Base-by-base conservation (phyloP, 2,329 filamentous ascomycete genomes). In the Alternaria hordeiaustralica region DNA sequence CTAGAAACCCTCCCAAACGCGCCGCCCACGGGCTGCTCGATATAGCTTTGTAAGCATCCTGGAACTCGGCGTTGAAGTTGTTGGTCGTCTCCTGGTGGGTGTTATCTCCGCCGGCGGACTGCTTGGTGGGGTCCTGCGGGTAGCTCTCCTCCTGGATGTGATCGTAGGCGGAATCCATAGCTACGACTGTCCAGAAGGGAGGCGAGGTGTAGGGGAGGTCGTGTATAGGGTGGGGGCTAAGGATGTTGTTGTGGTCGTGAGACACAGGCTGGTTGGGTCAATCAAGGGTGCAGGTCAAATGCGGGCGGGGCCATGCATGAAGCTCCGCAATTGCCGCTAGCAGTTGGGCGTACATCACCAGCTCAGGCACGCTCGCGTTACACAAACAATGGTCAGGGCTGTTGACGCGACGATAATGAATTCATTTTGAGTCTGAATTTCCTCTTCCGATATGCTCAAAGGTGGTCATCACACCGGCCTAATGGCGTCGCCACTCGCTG, bases 111-210 rank as follows among this genome's bases (percentile, higher is more conserved):
- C 85, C 83, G 36, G 72, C 77, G 41, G 83, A 82, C 68, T 84
- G 80, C 69, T 87, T 84, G 56, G 82, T 79, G 30, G 78, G 71
- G 65, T 87, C 84, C 63, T 84, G 78, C 5, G 83, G 80, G 25
- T 83, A 81, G 71, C 92, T 87, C 79, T 96, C 90, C 83, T 97
- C 93, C 78, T 93, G 90, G 75, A 98, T 97, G 81, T 97, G 94
- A 78, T 99, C 96, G 87, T 98, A 99, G 47, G 94, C 94, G 76
- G 96, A 86, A 87, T 99, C 96, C 96, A 99, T 98, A 56, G 53
- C 67, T 30, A 55, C 56, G 43, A 51, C 25, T 21, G 25, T 46
- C 44, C 55, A 65, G 49, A 61, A 56, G 55, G 25, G 30, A 36
- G 20, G 47, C 56, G 43, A 20, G n/a, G 20, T 12, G n/a, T n/a